Percentiles rank a stretch among this genome's conserved stretches.
Conservation (phyloP, 2,329 filamentous ascomycete species). For the Trichophyton simii region DNA sequence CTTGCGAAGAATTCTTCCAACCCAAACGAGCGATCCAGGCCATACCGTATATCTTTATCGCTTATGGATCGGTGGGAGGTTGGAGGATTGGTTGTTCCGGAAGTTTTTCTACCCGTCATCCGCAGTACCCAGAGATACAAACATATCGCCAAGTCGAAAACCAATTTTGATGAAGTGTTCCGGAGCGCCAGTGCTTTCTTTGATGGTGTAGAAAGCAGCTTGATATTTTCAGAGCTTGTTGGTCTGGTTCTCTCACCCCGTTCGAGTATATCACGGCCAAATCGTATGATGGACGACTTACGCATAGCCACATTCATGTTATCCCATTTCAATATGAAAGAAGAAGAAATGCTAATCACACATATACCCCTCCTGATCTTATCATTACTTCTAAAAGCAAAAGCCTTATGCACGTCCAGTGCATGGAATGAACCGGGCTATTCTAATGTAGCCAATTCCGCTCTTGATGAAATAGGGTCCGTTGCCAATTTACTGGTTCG, state of each 20-base stretch:
- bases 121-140: constrained; percentile 68
- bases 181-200: constrained; percentile 93
- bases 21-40: constrained; percentile 60
- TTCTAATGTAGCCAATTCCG: constrained; percentile 6
- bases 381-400: constrained; percentile 44
- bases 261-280: constrained; percentile 37
- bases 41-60: constrained; percentile 84
- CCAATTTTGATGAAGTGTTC: constrained; percentile 72
- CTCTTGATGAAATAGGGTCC: constrained; percentile 24
- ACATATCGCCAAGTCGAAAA: constrained; percentile 47
- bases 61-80: constrained; percentile 99
- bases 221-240: constrained; percentile 79
- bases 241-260: constrained; percentile 46
- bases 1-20: constrained; percentile 46
- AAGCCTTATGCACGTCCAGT: constrained; percentile 19
- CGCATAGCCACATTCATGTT: constrained; percentile 70
- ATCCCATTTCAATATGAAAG: constrained; percentile 77
- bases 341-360: constrained; percentile 86
- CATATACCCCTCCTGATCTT: constrained; percentile 69
- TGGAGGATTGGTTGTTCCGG: constrained; percentile 74
- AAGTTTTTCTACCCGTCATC: constrained; percentile 77
- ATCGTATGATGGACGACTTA: constrained; percentile 49
- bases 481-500: constrained; percentile 49
- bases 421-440: constrained; percentile 11
- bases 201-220: constrained; percentile 84